Evolutionary conservation across 2,329 filamentous ascomycete genomes (phyloP), one percentile per base, ranked within the genome.

Genomic region (Colletotrichum cordylinicola): DNA sequence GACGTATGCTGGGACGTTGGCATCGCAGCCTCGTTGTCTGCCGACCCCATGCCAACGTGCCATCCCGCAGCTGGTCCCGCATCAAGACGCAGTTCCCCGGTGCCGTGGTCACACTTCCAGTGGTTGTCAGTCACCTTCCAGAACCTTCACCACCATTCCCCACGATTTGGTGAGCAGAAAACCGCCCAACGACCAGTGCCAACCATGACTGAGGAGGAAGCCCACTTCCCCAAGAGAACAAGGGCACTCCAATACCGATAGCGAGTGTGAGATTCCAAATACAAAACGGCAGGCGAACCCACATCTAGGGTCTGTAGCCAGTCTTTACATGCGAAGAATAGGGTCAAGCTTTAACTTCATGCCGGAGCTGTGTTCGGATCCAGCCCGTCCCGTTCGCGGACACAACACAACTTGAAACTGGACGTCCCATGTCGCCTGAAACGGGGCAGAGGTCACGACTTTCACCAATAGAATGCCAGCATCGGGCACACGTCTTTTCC

Each of bases 331-430:
- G 33, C 33, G 62, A 33, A 48, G 62, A 24, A 67, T 24, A 67
- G 39, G 60, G 67, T 70, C 71, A 70, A 76, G 74, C 71, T 76
- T 75, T 71, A 61, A 61, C 62, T 61, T 77, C 31, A 61, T 76
- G 75, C 75, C 72, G 55, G 68, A 72, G 27, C 21, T 70, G 10
- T 39, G 55, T 67, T 75, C 74, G 80, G 79, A 79, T 77, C 76
- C 75, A 77, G 58, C 52, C 78, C 77, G 77, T 81, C 80, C 80
- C 81, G 80, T 79, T 80, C 73, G 70, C 70, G 77, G 72, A 62
- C 76, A 69, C 77, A 65, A 70, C 64, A 61, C 74, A 75, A 79
- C 72, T 35, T 82, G 80, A 81, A 81, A 81, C 80, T 72, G 64
- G 61, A 66, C 43, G 37, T 74, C 29, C 43, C 58, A 62, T 58